These are phyloP conservation scores for Suillus subluteus DNA, from an alignment of 768 basidiomycete species.

Conservation along the genomic window DNA sequence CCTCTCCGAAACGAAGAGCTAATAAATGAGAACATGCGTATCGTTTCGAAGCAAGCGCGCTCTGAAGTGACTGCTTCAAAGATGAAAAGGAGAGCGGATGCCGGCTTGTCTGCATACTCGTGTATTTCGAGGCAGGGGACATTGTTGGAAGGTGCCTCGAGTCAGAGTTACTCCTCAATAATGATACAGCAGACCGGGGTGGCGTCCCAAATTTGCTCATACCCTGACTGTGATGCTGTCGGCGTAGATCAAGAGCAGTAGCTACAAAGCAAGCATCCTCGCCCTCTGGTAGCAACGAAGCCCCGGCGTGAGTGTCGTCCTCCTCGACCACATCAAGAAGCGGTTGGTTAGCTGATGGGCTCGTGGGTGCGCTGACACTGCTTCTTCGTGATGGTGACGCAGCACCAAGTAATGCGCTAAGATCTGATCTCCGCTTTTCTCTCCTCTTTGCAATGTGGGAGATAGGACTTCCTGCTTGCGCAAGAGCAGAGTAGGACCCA, in stretches of 20 bases:
- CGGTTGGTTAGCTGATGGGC: conserved; percentile 25
- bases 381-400: conserved; percentile 28
- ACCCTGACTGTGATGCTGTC: conserved; percentile 53
- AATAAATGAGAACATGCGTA: conserved; percentile 82
- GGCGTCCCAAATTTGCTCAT: conserved; percentile 52
- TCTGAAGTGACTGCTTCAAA: conserved; percentile 61
- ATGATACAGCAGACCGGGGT: conserved; percentile 20
- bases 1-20: conserved; percentile 74
- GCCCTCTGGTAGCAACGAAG: conserved; percentile 23
- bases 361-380: conserved; percentile 47
- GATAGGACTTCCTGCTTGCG: conserved; percentile 47
- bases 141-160: conserved; percentile 34
- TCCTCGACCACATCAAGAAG: conserved; percentile 47
- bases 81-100: conserved; percentile 72
- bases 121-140: conserved; percentile 62
- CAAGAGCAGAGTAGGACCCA: conserved; percentile 61
- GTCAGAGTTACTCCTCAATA: conserved; percentile 16
- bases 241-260: conserved; percentile 63
- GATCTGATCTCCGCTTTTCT: conserved; percentile 58
- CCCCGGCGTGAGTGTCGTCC: conserved; percentile 30
- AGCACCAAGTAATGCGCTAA: conserved; percentile 49
- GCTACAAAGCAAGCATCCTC: conserved; percentile 55
- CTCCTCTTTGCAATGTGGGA: conserved; percentile 46
- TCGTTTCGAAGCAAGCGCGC: conserved; percentile 71
- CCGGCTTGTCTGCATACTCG: conserved; percentile 57